phyloP scores from a whole-genome alignment of 1,284 basidiomycete genomes.

The Cerioporus squamosus region DNA sequence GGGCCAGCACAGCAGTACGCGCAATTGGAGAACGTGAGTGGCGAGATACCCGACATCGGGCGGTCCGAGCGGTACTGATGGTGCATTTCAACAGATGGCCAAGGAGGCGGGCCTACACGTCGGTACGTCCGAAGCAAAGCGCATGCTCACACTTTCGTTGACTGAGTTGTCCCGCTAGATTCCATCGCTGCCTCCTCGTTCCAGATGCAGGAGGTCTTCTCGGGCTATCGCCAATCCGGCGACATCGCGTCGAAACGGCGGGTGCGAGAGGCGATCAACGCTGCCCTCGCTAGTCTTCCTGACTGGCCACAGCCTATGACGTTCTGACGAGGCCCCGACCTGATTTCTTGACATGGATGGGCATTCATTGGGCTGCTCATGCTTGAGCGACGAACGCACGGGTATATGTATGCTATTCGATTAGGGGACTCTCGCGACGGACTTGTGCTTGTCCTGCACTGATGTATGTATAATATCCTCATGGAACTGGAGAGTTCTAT shows the following conservation, averaged over 20 bases:
- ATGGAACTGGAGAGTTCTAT: too few species aligned
- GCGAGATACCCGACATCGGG: neutral
- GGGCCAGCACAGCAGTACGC: constrained; percentile 37
- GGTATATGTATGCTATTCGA: too few species aligned
- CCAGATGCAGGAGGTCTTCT: constrained; percentile 42
- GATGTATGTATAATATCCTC: too few species aligned
- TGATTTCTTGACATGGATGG: too few species aligned
- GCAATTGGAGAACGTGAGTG: constrained; percentile 36
- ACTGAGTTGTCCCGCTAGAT: constrained; percentile 26
- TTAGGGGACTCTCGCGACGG: too few species aligned
- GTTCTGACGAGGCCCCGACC: constrained; percentile 1
- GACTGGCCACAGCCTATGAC: constrained; percentile 39
- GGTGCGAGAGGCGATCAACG: constrained; percentile 44
- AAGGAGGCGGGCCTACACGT: constrained; percentile 39
- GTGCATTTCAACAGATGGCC: constrained; percentile 28
- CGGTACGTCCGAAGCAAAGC: constrained; percentile 28
- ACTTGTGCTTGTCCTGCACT: too few species aligned
- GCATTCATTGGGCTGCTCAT: too few species aligned
- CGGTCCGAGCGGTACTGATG: neutral
- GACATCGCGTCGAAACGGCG: constrained; percentile 43
- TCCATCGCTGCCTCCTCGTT: constrained; percentile 40
- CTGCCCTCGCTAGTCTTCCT: constrained; percentile 39
- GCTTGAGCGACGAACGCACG: too few species aligned
- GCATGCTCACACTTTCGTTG: neutral
- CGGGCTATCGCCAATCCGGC: constrained; percentile 42